Evolutionary conservation across 352 stramenopile species (phyloP).

Genomic region (Phytophthora macrochlamydospora): DNA sequence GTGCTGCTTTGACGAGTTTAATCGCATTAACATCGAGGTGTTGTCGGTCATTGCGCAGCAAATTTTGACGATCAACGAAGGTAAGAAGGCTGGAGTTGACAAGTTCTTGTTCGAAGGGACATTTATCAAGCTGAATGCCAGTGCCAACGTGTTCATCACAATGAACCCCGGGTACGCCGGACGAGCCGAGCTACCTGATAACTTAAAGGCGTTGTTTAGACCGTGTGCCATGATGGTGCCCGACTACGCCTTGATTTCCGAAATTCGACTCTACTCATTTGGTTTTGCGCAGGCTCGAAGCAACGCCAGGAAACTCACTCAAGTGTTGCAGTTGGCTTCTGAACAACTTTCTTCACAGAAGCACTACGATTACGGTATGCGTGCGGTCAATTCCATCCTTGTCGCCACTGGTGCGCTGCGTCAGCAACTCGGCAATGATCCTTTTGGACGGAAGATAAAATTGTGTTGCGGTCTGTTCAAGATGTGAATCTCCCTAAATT

Average conservation of each 20-base stretch:
- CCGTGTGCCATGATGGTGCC: constrained; percentile 96
- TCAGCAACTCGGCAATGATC: constrained; percentile 89
- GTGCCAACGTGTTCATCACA: constrained; percentile 94
- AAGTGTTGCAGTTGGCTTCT: constrained; percentile 92
- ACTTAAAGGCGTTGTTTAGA: constrained; percentile 94
- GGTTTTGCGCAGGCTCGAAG: constrained; percentile 90
- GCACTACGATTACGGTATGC: constrained; percentile 97
- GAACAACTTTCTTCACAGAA: constrained; percentile 95
- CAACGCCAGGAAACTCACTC: constrained; percentile 93
- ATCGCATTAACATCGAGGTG: constrained; percentile 96
- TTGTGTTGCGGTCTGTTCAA: constrained; percentile 92
- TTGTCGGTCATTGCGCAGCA: constrained; percentile 95
- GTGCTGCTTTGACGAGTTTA: constrained; percentile 96
- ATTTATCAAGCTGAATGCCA: constrained; percentile 92
- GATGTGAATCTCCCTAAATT: constrained; percentile 96
- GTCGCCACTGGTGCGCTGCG: constrained; percentile 92
- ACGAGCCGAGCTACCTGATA: constrained; percentile 93
- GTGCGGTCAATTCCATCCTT: constrained; percentile 95
- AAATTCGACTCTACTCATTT: constrained; percentile 94
- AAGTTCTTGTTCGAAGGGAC: constrained; percentile 95
- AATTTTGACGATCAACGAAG: constrained; percentile 93
- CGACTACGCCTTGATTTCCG: constrained; percentile 94
- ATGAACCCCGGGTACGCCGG: constrained; percentile 97
- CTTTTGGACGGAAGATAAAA: constrained; percentile 91
- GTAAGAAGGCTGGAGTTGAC: constrained; percentile 88